Conservation (phyloP, 2,329 filamentous ascomycete species). For the Verticillium zaregamsianum region DNA sequence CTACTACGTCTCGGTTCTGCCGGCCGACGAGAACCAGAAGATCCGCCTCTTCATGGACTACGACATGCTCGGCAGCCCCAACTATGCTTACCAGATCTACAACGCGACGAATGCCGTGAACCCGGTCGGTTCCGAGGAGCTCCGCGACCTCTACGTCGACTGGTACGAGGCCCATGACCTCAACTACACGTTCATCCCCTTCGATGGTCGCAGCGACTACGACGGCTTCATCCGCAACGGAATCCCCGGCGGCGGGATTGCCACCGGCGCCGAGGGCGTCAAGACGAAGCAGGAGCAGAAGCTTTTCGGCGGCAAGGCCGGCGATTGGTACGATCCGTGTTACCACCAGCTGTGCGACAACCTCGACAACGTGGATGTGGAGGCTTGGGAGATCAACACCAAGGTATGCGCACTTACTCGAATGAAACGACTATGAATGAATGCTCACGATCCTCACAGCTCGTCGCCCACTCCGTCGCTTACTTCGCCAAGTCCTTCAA, state of each 20-base stretch:
- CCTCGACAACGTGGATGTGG: conserved; percentile 51
- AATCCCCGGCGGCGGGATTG: conserved; percentile 71
- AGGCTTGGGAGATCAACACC: conserved; percentile 58
- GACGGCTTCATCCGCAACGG: conserved; percentile 69
- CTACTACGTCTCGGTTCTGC: conserved; percentile 54
- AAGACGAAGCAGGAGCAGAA: conserved; percentile 65
- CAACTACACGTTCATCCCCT: conserved; percentile 67
- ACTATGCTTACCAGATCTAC: conserved; percentile 67
- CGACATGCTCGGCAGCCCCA: conserved; percentile 65
- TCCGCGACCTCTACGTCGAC: conserved; percentile 62
- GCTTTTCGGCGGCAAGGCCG: conserved; percentile 68
- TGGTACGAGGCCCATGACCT: conserved; percentile 61
- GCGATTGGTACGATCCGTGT: conserved; percentile 54
- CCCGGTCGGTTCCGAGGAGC: conserved; percentile 66
- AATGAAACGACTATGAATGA: neutral
- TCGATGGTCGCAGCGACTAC: conserved; percentile 78
- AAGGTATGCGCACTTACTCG: conserved; percentile 35
- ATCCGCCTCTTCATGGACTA: conserved; percentile 67
- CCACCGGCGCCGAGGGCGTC: conserved; percentile 72
- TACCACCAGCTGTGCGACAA: conserved; percentile 62
- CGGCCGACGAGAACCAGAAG: conserved; percentile 54
- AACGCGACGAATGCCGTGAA: conserved; percentile 66
- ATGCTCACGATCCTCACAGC: conserved; percentile 24
- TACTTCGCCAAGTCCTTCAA: conserved; percentile 63
- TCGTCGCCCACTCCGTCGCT: conserved; percentile 70